Base-by-base conservation (phyloP, 345 rosid genomes). In the Mercurialis annua region DNA sequence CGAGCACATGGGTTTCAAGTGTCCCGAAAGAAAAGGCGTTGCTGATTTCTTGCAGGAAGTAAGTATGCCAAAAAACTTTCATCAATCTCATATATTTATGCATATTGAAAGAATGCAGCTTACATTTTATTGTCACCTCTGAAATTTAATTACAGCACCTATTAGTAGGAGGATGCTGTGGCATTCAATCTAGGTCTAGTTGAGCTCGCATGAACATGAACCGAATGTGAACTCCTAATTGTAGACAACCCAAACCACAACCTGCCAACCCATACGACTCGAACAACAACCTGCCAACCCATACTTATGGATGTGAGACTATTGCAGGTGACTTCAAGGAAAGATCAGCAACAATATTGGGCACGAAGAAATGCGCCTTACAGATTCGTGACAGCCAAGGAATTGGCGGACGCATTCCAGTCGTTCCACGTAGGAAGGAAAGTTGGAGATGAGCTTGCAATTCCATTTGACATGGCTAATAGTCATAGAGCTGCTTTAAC, bases 41-140 rank as follows among this genome's bases (percentile, higher is more conserved):
- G 90, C 89, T 30, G 92, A 90, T 55, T 90, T 90, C 66, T 73
- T 90, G 64, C 94, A 90, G 74, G 94, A 90, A 69, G 86, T 81
- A 73, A 6, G 76, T 59, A 8, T 2, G 53, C 6, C 6, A 49
- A 49, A 18, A n/a, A 26, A 9, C 6, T n/a, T 1, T 49, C 10
- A 18, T 49, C 10, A 1, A 2, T 48, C 51, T 20, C 40, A 34
- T 34, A 3, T 42, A 29, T 20, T 65, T 66, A 55, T 1, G 48
- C 0, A 44, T n/a, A 40, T 7, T 40, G 44, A 40, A 40, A 40
- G 44, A 40, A 26, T 61, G 34, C n/a, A 24, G 38, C 20, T 66
- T 24, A 38, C 64, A 62, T 1, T 36, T 5, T 16, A 9, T 3
- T 10, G 27, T 10, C 36, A 18, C 7, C 6, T 6, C 31, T 62